A percentile compares a stretch with the other conserved stretches of the same genome.
Evolutionary conservation across 208 protist genomes (phyloP).

Genomic region (Trypanosoma lewisi): DNA sequence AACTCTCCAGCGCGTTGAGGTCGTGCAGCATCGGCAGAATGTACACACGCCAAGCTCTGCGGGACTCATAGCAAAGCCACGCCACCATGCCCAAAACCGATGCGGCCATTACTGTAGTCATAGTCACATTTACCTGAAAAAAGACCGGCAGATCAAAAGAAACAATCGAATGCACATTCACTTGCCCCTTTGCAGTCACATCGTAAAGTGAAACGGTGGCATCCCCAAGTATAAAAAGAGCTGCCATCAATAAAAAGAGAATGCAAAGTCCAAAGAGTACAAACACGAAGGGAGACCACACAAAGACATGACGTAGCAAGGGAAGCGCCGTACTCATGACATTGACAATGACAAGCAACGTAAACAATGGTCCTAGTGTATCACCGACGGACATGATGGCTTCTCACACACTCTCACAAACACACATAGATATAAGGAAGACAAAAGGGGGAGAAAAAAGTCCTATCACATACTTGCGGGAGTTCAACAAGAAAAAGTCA

Average conservation of each 20-base stretch:
- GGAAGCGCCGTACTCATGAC: constrained; percentile 16
- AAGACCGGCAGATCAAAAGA: constrained; percentile 16
- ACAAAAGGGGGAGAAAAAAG: constrained; percentile 3
- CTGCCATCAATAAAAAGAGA: constrained; percentile 22
- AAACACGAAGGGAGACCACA: constrained; percentile 29
- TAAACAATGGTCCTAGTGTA: constrained; percentile 19
- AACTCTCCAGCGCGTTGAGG: constrained; percentile 27
- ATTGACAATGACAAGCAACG: constrained; percentile 30
- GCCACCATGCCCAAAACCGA: constrained; percentile 40
- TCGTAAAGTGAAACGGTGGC: constrained; percentile 2
- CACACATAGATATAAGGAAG: constrained; percentile 2
- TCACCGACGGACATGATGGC: constrained; percentile 16
- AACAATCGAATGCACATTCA: neutral
- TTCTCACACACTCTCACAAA: neutral
- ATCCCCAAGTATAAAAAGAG: constrained; percentile 18
- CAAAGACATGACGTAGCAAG: constrained; percentile 31
- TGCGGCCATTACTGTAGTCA: constrained; percentile 26
- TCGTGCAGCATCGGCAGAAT: constrained; percentile 36
- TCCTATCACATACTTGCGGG: neutral
- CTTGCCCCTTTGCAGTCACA: neutral
- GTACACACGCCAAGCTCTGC: constrained; percentile 35
- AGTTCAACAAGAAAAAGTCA: too few relatives aligned
- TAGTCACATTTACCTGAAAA: constrained; percentile 31
- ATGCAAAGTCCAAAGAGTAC: constrained; percentile 21
- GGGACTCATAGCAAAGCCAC: constrained; percentile 35